phyloP scores from a whole-genome alignment of 2,329 filamentous ascomycete genomes.

The Penicillium sp. region DNA sequence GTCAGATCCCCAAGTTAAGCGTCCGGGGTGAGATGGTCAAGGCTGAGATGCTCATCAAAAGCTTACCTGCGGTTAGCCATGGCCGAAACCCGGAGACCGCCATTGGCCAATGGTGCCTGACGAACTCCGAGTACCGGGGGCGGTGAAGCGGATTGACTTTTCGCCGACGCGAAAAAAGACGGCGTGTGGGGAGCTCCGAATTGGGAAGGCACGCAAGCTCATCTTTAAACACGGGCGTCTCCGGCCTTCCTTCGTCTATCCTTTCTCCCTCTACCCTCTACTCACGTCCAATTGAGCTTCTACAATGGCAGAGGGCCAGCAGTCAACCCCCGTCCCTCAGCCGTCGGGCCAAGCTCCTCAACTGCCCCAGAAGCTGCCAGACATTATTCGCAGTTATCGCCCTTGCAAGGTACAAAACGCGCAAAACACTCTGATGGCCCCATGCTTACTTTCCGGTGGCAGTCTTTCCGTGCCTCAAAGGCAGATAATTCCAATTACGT shows the following conservation, averaged over 20 bases:
- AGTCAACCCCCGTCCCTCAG: conserved; percentile 23
- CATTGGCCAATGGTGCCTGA: conserved; percentile 15
- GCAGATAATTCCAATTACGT: conserved; percentile 57
- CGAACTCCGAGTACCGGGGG: conserved; percentile 16
- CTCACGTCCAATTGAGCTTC: background rate
- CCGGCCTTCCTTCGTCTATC: background rate
- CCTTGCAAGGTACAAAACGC: conserved; percentile 66
- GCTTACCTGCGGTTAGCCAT: conserved; percentile 22
- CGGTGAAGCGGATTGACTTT: conserved; percentile 13
- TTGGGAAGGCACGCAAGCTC: conserved; percentile 5
- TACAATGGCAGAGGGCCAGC: conserved; percentile 30
- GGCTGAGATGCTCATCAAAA: conserved; percentile 16
- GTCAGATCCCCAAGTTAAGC: background rate
- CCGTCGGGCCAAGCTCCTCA: conserved; percentile 26
- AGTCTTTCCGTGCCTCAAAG: conserved; percentile 38
- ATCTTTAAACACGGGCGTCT: background rate
- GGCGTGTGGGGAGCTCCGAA: conserved; percentile 17
- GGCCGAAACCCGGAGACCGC: conserved; percentile 11
- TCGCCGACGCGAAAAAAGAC: conserved; percentile 14
- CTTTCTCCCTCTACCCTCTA: background rate
- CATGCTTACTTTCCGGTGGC: conserved; percentile 7
- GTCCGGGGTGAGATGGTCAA: conserved; percentile 4
- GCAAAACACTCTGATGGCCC: background rate
- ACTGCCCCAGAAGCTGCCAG: conserved; percentile 65
- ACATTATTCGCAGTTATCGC: conserved; percentile 73